These are phyloP conservation scores for Adansonia rubrostipa DNA, from an alignment of 441 rosid genomes.

Conservation along the genomic window DNA sequence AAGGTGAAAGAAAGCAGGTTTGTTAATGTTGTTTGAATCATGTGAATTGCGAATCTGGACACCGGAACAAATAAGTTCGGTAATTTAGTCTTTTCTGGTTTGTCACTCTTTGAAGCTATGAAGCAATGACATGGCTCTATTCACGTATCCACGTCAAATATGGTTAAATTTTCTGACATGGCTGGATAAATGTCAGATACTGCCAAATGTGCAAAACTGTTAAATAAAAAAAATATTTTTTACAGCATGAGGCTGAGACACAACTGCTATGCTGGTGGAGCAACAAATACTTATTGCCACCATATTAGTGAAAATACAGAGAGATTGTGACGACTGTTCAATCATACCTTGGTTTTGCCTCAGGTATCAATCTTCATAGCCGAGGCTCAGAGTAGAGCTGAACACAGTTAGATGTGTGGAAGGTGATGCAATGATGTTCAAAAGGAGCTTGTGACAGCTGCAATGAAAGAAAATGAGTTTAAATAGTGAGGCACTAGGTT, in stretches of 20 bases:
- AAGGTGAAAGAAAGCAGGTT: background rate
- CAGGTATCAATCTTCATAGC: background rate
- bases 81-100: background rate
- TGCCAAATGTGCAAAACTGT: background rate
- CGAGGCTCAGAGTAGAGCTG: background rate
- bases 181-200: background rate
- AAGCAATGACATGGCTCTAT: background rate
- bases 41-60: background rate
- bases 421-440: background rate
- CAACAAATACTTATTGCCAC: conserved; percentile 5
- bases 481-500: background rate
- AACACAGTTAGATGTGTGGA: background rate
- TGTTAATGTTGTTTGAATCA: conserved; percentile 6
- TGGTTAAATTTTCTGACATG: background rate
- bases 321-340: background rate
- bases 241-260: background rate
- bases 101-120: background rate
- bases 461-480: background rate
- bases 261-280: background rate
- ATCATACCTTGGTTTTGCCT: background rate
- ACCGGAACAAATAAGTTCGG: background rate
- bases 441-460: background rate
- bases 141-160: background rate
- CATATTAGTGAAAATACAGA: conserved; percentile 1
- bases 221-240: background rate